A percentile compares a stretch with the other conserved stretches of the same genome.
Conservation (phyloP, 306 rosid species). For the Cucurbita maxima region DNA sequence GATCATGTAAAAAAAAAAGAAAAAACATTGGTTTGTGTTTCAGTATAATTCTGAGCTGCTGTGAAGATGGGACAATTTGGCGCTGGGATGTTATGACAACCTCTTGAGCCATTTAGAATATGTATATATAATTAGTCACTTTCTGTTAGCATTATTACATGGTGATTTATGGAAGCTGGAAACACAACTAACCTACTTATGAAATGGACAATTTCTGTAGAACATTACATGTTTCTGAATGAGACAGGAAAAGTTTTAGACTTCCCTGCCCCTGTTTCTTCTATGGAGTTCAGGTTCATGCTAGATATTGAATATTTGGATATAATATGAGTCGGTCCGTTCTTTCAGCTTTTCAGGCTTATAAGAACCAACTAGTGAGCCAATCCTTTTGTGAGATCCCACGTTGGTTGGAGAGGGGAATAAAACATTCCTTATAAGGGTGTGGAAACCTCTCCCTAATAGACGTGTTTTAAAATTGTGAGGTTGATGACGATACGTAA, state of each 20-base stretch:
- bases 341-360: background rate
- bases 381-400: background rate
- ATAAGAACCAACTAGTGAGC: background rate
- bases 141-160: background rate
- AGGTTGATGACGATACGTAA: too few species aligned
- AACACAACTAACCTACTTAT: background rate
- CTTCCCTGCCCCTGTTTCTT: background rate
- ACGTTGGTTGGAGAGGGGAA: too few species aligned
- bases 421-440: too few species aligned
- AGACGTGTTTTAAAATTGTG: too few species aligned
- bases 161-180: background rate
- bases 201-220: background rate
- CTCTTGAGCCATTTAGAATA: background rate
- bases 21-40: constrained; percentile 9
- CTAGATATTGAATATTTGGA: background rate
- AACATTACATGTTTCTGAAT: background rate
- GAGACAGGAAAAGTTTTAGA: background rate
- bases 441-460: too few species aligned
- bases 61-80: constrained; percentile 97
- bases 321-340: background rate
- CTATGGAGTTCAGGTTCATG: background rate
- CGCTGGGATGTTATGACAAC: constrained; percentile 63
- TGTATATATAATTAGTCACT: background rate
- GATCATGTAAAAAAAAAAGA: background rate
- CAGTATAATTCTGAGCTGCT: constrained; percentile 81